phyloP scores from a whole-genome alignment of 257 asterid species.

The Nicotiana obtusifolia region DNA sequence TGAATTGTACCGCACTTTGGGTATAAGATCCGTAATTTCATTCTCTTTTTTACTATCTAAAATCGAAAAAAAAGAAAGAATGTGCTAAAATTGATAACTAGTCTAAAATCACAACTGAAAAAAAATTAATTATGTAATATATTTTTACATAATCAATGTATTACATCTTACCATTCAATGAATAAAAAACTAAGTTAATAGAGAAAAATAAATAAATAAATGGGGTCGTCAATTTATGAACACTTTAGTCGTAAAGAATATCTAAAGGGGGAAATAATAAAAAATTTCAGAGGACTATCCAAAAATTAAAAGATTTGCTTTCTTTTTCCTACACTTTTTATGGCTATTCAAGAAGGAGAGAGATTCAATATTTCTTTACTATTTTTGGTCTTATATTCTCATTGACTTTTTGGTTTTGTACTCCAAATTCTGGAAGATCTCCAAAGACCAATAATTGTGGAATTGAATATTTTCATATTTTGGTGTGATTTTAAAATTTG shows the following conservation, averaged over 20 bases:
- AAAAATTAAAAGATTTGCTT: neutral
- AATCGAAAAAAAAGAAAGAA: no score
- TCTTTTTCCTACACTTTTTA: neutral
- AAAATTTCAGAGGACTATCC: neutral
- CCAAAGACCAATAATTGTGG: neutral
- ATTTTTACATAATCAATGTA: neutral
- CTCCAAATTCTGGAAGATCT: neutral
- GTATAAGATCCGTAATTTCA: no score
- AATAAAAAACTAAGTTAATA: neutral
- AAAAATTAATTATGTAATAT: no score
- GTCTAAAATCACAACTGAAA: no score
- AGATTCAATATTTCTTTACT: neutral
- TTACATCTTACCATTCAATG: no score
- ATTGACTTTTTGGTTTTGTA: neutral
- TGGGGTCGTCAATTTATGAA: neutral
- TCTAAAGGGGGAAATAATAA: neutral
- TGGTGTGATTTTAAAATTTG: neutral
- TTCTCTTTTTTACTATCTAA: no score
- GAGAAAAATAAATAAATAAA: neutral
- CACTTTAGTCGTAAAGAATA: neutral
- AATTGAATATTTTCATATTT: neutral
- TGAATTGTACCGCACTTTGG: no score
- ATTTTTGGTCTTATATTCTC: neutral
- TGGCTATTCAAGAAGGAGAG: neutral
- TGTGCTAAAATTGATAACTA: no score